Evolutionary conservation across 768 basidiomycete genomes (phyloP), one percentile per base, ranked within the genome.

Genomic region (Cystofilobasidium capitatum): DNA sequence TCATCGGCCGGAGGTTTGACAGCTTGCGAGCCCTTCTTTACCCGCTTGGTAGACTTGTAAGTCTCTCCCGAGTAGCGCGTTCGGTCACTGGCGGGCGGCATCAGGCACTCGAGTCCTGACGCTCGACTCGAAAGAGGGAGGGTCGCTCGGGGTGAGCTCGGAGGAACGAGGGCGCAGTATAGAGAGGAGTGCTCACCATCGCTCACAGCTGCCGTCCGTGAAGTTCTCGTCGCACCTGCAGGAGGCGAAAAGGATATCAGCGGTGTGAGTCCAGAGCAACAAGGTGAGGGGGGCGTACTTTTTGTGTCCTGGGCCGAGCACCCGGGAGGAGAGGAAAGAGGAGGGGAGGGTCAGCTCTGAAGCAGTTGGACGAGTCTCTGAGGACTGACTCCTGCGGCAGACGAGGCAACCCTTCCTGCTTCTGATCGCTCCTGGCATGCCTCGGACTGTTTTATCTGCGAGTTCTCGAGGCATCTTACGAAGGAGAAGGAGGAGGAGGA

Each of bases 221-320:
- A 55, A 55, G 29, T 33, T 3, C 51, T 55, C 51, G 51, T 55
- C 51, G 29, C 51, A 55, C n/a, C n/a, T n/a, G n/a, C n/a, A n/a
- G n/a, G n/a, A n/a, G n/a, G n/a, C n/a, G n/a, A n/a, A n/a, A n/a
- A n/a, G n/a, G n/a, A n/a, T n/a, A n/a, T n/a, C n/a, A n/a, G n/a
- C n/a, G n/a, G n/a, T n/a, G n/a, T n/a, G n/a, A n/a, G n/a, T n/a
- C n/a, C n/a, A n/a, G n/a, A n/a, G n/a, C n/a, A n/a, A n/a, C n/a
- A n/a, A n/a, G n/a, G n/a, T n/a, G n/a, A n/a, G n/a, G n/a, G n/a
- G n/a, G n/a, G n/a, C n/a, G n/a, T n/a, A n/a, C 51, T 55, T 55
- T 31, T 55, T 55, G 51, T 55, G 51, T 26, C 51, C 51, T 55
- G 51, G 8, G 5, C 9, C 9, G 12, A 10, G 20, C 40, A 42